Percentiles rank a stretch among this genome's conserved stretches.
These are phyloP conservation scores for Mucuna pruriens DNA, from an alignment of 306 rosid species.

Conservation along the genomic window DNA sequence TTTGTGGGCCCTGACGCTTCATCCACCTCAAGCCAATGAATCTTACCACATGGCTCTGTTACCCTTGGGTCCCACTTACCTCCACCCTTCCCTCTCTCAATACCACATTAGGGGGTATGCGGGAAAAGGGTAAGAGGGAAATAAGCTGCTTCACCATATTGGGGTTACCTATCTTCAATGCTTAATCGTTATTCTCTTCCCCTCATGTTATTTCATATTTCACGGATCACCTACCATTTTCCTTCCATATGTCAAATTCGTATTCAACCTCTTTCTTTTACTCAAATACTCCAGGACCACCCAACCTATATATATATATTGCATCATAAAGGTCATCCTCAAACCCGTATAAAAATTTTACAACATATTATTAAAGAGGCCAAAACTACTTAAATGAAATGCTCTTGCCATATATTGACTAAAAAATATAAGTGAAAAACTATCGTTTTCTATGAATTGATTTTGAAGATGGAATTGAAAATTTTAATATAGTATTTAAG, in stretches of 20 bases:
- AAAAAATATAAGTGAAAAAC: too few relatives aligned
- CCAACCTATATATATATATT: background rate
- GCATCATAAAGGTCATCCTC: background rate
- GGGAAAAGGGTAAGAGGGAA: background rate
- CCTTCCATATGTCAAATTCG: background rate
- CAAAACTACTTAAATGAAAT: background rate
- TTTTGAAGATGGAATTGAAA: too few relatives aligned
- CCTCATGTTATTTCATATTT: background rate
- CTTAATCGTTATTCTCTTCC: background rate
- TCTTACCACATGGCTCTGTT: conserved; percentile 63
- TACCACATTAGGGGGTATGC: background rate
- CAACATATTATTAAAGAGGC: background rate
- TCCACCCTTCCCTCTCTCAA: background rate
- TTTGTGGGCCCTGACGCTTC: conserved; percentile 50
- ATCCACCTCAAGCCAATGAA: conserved; percentile 46
- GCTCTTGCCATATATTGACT: too few relatives aligned
- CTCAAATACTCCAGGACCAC: background rate
- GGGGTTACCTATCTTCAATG: conserved; percentile 6
- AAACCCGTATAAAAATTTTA: background rate
- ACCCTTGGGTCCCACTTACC: conserved; percentile 56
- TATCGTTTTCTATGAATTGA: too few relatives aligned
- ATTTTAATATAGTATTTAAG: too few relatives aligned
- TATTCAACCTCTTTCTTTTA: background rate
- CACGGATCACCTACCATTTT: background rate
- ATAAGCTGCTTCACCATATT: conserved; percentile 14